These are phyloP conservation scores for Otatea glauca DNA, from an alignment of 176 grass and related monocot species.

Conservation along the genomic window DNA sequence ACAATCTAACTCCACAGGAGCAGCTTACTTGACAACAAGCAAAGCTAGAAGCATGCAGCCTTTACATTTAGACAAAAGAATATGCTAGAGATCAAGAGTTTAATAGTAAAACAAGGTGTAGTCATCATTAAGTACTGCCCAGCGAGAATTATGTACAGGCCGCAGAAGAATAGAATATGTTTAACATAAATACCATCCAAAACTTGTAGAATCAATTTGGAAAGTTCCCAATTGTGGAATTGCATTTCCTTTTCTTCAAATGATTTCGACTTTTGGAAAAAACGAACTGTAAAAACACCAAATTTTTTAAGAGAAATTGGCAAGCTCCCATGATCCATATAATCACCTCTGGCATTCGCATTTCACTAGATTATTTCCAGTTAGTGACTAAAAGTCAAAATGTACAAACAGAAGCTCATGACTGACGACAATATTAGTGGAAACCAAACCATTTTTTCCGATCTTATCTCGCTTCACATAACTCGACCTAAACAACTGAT, in stretches of 20 bases:
- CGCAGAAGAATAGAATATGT: neutral
- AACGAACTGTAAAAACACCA: neutral
- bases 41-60: conserved; percentile 15
- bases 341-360: neutral
- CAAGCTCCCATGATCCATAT: too few species aligned
- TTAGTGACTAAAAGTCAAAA: neutral
- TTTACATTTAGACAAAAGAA: conserved; percentile 4
- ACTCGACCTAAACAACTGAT: neutral
- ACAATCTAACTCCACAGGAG: neutral
- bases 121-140: neutral
- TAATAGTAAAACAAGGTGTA: neutral
- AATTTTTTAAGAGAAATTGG: neutral
- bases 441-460: conserved; percentile 5
- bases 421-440: neutral
- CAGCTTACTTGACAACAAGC: conserved; percentile 22
- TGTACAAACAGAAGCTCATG: neutral
- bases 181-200: neutral
- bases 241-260: conserved; percentile 7
- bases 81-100: conserved; percentile 19
- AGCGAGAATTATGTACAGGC: neutral
- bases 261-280: conserved; percentile 7
- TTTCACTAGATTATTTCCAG: neutral
- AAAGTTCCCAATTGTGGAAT: conserved; percentile 6
- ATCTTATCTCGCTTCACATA: neutral
- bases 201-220: conserved; percentile 11